Base-by-base conservation (phyloP, 306 rosid genomes). In the Sophora flavescens region DNA sequence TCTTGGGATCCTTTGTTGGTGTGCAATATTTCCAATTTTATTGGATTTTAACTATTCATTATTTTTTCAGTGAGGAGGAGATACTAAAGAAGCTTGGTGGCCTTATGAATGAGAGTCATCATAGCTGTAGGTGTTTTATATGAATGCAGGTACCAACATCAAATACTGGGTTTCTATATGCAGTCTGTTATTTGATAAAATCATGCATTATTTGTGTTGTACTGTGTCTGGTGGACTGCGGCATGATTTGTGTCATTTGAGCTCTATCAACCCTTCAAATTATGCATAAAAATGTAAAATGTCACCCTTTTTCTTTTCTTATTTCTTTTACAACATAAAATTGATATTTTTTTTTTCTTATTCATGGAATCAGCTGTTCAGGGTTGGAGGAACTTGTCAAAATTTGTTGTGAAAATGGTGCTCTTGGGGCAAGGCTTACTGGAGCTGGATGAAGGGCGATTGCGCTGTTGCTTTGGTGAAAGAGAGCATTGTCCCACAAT, bases 371-470 rank as follows among this genome's bases (percentile, higher is more conserved):
- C 78, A 90, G 95, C 82, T 90, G 96, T 53, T 90, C 87, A 0
- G 96, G 88, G 73, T 73, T 90, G 84, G 96, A 90, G 75, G 96
- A 90, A 79, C 96, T 90, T 2, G 90, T 90, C 32, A 63, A 71
- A 14, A 36, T 74, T 9, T 82, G 90, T 63, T 83, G 89, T 62
- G 71, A 74, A 14, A 75, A 81, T 7, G 88, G 85, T 4, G 96
- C 96, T 63, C 86, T 86, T 2, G 96, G 96, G 77, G 90, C 92
- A 33, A 82, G 96, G 83, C 89, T 90, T 26, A 90, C 96, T 1
- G 96, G 96, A 71, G 96, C 96, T 7, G 96, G 96, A 70, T 90
- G 96, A n/a, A n/a, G 96, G 96, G 96, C 42, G 96, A 92, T 63
- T 90, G 96, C 33, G 85, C 91, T 3, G 96, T 90, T 7, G 87